Evolutionary conservation across 352 stramenopile genomes (phyloP), one percentile per base, ranked within the genome.

Genomic region (Phytophthora meadii): DNA sequence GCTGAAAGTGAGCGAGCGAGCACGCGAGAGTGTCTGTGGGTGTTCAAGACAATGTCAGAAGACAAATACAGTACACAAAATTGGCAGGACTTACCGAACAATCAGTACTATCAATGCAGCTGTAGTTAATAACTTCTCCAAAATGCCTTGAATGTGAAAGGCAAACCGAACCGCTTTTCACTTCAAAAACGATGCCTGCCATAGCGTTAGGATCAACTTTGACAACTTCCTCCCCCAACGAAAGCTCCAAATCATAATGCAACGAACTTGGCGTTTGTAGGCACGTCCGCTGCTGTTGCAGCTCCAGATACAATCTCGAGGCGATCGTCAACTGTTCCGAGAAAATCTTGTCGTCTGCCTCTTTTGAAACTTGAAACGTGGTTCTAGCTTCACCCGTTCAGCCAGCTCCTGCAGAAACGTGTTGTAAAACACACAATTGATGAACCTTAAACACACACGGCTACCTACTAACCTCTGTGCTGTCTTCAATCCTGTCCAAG

Each of bases 161-260:
- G 56, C 36, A 64, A 15, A 25, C 25, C 4, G 34, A 42, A 5
- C 34, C 45, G 24, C 34, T 47, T 8, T 10, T 24, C 9, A 9
- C 4, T 9, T 54, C 54, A 41, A 62, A 25, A n/a, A 54, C 24
- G 22, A 64, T 45, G 2, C 56, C 56, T n/a, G n/a, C 56, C 12
- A 30, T 32, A 2, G 37, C 5, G 4, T 19, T 49, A 5, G 37
- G 47, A 19, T 57, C 27, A 5, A 34, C 19, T 9, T 42, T 63
- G 8, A 49, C 36, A 1, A 55, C 15, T n/a, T 63, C 45, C 12
- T 34, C 7, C n/a, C 36, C 56, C 27, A 51, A 15, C 2, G 46
- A 50, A n/a, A 65, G 37, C 14, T 65, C 56, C 17, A 17, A 50
- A 22, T 27, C 4, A 3, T 45, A 52, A 12, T 45, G 37, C 12